Evolutionary conservation across 257 asterid species (phyloP).

Genomic region (Mitragyna speciosa): DNA sequence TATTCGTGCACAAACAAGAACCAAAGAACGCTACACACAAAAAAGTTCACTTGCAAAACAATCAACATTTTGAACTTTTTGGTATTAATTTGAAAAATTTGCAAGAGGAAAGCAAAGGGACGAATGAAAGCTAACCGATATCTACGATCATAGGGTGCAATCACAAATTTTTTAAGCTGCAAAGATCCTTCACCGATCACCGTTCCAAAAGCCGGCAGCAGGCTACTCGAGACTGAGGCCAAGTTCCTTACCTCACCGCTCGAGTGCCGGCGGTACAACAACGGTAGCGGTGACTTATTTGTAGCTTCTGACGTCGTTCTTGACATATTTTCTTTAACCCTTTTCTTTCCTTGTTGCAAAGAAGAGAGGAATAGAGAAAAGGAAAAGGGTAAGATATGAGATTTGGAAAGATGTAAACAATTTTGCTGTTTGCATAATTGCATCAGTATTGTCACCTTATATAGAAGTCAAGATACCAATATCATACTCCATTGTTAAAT

Average conservation of each 20-base stretch:
- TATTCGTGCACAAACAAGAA: not conserved
- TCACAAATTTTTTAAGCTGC: slow-evolving; percentile 41
- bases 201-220: slow-evolving; percentile 88
- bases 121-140: slow-evolving; percentile 45
- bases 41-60: not conserved
- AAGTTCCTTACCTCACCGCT: slow-evolving; percentile 53
- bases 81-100: too few species aligned
- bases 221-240: slow-evolving; percentile 85
- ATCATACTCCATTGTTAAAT: not conserved
- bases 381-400: not conserved
- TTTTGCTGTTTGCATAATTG: not conserved
- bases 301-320: slow-evolving; percentile 34
- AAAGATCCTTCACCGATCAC: slow-evolving; percentile 57
- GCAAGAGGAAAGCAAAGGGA: not conserved
- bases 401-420: not conserved
- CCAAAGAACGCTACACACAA: not conserved
- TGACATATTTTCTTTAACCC: slow-evolving; percentile 25
- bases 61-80: too few species aligned
- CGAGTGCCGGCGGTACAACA: slow-evolving; percentile 54
- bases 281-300: slow-evolving; percentile 52
- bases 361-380: not conserved
- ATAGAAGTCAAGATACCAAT: not conserved
- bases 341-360: too few species aligned
- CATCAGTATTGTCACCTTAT: not conserved
- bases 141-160: slow-evolving; percentile 83